Evolutionary conservation across 257 asterid species (phyloP).

Genomic region (Ajuga chamaepitys): DNA sequence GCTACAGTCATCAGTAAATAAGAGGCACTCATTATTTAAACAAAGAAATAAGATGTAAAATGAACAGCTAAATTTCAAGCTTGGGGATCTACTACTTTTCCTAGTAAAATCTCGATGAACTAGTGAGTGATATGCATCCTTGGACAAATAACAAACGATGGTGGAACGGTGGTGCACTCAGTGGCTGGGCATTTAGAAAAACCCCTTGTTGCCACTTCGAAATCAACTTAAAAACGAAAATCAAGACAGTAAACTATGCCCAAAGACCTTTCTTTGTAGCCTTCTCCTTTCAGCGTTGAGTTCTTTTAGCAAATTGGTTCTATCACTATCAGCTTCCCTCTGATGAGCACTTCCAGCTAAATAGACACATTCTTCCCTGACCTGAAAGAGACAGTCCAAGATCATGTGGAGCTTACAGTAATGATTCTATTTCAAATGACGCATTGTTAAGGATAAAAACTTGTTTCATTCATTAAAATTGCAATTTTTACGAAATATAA

Average conservation of each 20-base stretch:
- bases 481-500: neutral
- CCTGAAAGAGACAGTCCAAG: conserved; percentile 36
- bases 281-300: conserved; percentile 50
- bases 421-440: neutral
- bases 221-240: neutral
- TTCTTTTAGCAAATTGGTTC: conserved; percentile 40
- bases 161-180: neutral
- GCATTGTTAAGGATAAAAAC: neutral
- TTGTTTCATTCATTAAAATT: neutral
- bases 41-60: neutral
- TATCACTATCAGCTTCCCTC: conserved; percentile 36
- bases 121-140: neutral
- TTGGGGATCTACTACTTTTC: neutral
- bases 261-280: conserved; percentile 47
- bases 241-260: neutral
- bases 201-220: neutral
- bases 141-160: neutral
- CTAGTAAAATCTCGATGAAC: neutral
- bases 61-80: neutral
- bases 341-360: conserved; percentile 61
- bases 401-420: neutral
- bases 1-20: neutral
- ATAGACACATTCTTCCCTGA: conserved; percentile 50
- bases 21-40: neutral
- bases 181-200: neutral